phyloP scores from a whole-genome alignment of 306 rosid species.

The Cucurbita maxima region DNA sequence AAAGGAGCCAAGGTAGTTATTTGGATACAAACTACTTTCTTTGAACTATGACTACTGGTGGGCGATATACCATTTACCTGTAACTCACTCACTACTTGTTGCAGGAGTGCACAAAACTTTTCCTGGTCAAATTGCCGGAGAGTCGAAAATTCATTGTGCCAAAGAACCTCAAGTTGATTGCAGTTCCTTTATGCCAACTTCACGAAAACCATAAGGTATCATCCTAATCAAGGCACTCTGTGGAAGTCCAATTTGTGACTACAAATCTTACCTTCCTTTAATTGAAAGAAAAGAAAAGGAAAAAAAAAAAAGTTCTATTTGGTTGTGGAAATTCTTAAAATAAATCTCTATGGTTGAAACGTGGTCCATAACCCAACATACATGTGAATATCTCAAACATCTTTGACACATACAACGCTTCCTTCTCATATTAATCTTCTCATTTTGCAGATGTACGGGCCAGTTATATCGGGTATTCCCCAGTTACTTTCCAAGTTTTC shows the following conservation, averaged over 20 bases:
- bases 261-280: background rate
- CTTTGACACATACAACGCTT: background rate
- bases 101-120: constrained; percentile 80
- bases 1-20: constrained; percentile 51
- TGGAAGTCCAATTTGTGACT: background rate
- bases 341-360: background rate
- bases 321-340: background rate
- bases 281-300: background rate
- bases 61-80: background rate
- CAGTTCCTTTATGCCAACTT: constrained; percentile 75
- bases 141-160: constrained; percentile 64
- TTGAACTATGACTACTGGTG: background rate
- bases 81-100: background rate
- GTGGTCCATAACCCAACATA: background rate
- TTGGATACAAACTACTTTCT: background rate
- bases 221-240: background rate
- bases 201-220: constrained; percentile 57
- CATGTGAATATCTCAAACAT: background rate
- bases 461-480: constrained; percentile 55
- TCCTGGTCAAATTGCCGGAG: constrained; percentile 59
- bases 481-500: constrained; percentile 63
- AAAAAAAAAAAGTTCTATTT: background rate
- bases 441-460: constrained; percentile 63
- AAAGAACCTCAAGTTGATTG: constrained; percentile 55
- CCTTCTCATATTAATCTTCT: background rate